Evolutionary conservation across 345 rosid species (phyloP), one percentile per base, ranked within the genome.

Genomic region (Aquilaria sinensis): DNA sequence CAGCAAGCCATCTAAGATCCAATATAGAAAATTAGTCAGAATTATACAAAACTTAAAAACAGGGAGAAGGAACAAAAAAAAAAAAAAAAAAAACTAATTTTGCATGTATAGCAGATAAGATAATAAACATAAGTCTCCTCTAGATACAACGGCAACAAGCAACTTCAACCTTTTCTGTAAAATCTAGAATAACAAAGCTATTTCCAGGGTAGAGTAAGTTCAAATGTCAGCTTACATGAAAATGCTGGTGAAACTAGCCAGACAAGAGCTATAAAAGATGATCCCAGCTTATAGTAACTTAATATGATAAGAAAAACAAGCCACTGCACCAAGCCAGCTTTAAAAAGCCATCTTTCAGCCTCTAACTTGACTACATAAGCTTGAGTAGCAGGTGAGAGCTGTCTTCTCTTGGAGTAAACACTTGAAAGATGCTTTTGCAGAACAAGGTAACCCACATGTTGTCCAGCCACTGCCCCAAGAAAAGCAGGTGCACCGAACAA

Each of bases 171-270:
- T 4, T 37, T 37, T 4, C 5, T 4, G 43, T 37, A 37, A 37
- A 37, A 37, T 8, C 5, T 37, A 37, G 5, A 37, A 16, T 16
- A 16, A 16, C 23, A 16, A 16, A 1, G 2, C 43, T 37, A 37
- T 37, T 37, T 37, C 43, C 43, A 37, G 43, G 43, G 43, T 37
- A 37, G 43, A 37, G 7, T 37, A 37, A 37, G 43, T 37, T 37
- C 32, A 53, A 58, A 61, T 53, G 60, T 51, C 56, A 61, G 70
- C 95, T 94, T 85, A 94, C 99, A 94, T 70, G 99, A 80, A 80
- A 90, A 88, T 64, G 95, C 92, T n/a, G 99, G 99, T 31, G 92
- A 85, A 77, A 75, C 82, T 45, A 94, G 82, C 97, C 97, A 94
- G 70, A 82, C 77, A 31, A 94, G 77, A 49, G 99, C 96, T 69